Base-by-base conservation (phyloP, 345 rosid genomes). In the Arabis alpina region DNA sequence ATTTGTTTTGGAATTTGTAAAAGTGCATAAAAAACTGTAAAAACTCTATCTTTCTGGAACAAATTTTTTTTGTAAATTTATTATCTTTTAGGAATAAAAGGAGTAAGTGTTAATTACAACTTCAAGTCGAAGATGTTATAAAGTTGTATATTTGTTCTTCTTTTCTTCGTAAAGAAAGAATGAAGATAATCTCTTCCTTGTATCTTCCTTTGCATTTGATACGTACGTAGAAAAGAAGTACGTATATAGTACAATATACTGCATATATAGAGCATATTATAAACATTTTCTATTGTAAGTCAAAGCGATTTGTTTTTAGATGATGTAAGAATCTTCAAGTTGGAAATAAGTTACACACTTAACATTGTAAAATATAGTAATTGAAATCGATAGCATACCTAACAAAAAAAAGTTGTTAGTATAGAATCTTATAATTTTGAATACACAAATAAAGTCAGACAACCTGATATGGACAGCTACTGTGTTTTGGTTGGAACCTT, bases 401-500 rank as follows among this genome's bases (percentile, higher is more conserved):
- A 49, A 37, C 7, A 34, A 6, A 6, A 34, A 5, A 34, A 1
- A 54, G 64, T 55, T 45, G 49, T 13, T 54, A 39, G 28, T 30
- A 43, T 6, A 36, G 48, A 32, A 13, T 30, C 8, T 3, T 27
- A 9, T 6, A 39, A 10, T 32, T 61, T 28, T 41, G 4, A 30
- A 28, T 60, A 57, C 0, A 28, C 1, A 19, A 24, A 15, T 24
- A 27, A 28, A 41, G 70, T 63, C 30, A 72, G 56, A 39, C 28
- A 66, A 3, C 36, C 43, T 51, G 56, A 74, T 41, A 51, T 36
- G 68, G 68, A 58, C 68, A 74, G 61, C 40, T 43, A 32, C 0
- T 12, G 50, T 54, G 44, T 67, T 52, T 67, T 53, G 34, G 36
- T 36, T 43, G 64, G 57, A 52, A 74, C 41, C 54, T 63, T 62